Evolutionary conservation across 148 eudicot genomes (phyloP).

Genomic region (Linanthus parryae): DNA sequence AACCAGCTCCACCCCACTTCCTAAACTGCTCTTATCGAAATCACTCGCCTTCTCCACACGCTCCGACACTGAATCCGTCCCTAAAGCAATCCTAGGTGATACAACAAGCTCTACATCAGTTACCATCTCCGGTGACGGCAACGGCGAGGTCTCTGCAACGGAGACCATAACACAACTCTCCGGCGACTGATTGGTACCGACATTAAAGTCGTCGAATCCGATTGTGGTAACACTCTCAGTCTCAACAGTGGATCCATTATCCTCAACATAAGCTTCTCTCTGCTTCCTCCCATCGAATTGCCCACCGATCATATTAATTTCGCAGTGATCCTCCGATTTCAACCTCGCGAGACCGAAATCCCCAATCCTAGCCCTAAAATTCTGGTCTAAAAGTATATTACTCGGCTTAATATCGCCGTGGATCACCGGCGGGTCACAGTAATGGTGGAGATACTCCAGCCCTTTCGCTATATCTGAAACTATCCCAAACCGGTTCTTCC

Average conservation of each 20-base stretch:
- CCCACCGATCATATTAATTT: constrained; percentile 14
- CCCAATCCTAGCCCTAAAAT: constrained; percentile 62
- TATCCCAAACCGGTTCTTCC: constrained; percentile 47
- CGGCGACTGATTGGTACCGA: constrained; percentile 47
- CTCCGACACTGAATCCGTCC: constrained; percentile 30
- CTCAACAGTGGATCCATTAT: constrained; percentile 50
- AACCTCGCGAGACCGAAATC: constrained; percentile 91
- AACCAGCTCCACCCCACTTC: constrained; percentile 21
- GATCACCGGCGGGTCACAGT: constrained; percentile 66
- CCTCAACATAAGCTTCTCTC: constrained; percentile 41
- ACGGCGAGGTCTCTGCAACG: constrained; percentile 18
- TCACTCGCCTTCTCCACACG: constrained; percentile 35
- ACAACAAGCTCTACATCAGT: constrained; percentile 23
- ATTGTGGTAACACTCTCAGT: constrained; percentile 61
- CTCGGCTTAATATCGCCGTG: constrained; percentile 98
- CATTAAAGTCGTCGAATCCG: constrained; percentile 55
- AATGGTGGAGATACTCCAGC: constrained; percentile 62
- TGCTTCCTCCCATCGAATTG: constrained; percentile 29
- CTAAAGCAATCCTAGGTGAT: not conserved
- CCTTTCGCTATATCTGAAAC: constrained; percentile 67
- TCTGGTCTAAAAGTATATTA: constrained; percentile 58
- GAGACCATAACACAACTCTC: constrained; percentile 35
- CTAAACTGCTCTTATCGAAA: constrained; percentile 29
- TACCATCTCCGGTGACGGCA: too few relatives aligned
- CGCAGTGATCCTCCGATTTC: constrained; percentile 35